These are phyloP conservation scores for Ambrosia hybrid DNA, from an alignment of 140 eudicot species.

Conservation along the genomic window DNA sequence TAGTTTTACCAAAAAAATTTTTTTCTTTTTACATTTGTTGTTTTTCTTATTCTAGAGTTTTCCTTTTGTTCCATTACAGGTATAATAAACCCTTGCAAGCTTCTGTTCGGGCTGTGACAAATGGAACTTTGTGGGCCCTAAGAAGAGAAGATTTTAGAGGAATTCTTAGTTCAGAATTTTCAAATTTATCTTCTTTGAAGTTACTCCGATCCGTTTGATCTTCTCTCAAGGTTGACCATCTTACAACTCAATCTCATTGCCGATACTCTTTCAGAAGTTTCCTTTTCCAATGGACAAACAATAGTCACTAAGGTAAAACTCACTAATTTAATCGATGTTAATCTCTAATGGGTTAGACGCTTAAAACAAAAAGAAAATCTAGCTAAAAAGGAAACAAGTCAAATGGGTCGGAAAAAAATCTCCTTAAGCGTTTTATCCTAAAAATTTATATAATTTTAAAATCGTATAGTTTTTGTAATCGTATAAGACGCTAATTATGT, in stretches of 20 bases:
- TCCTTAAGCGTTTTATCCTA: too few relatives aligned
- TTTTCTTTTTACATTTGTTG: neutral
- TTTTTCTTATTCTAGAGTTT: neutral
- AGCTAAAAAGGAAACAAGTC: neutral
- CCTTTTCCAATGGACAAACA: slow-evolving; percentile 69
- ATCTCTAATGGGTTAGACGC: too few relatives aligned
- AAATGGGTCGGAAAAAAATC: neutral
- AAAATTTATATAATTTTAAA: too few relatives aligned
- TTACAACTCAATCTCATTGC: slow-evolving; percentile 96
- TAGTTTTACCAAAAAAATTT: neutral
- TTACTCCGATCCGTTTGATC: slow-evolving; percentile 93
- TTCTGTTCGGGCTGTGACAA: slow-evolving; percentile 93
- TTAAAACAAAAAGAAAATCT: too few relatives aligned
- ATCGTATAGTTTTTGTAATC: too few relatives aligned
- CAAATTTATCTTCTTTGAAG: slow-evolving; percentile 90
- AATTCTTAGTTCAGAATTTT: slow-evolving; percentile 91
- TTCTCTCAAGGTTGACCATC: slow-evolving; percentile 91
- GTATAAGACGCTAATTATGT: too few relatives aligned
- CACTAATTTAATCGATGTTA: neutral
- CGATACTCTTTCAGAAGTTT: slow-evolving; percentile 79
- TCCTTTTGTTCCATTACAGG: slow-evolving; percentile 45
- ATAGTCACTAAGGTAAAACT: slow-evolving; percentile 58
- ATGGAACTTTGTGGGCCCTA: slow-evolving; percentile 94
- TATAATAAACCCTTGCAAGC: slow-evolving; percentile 97
- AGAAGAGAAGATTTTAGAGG: slow-evolving; percentile 97